Percentiles rank a stretch among this genome's conserved stretches.
Conservation (phyloP, 768 basidiomycete species). For the Trametes punicea region DNA sequence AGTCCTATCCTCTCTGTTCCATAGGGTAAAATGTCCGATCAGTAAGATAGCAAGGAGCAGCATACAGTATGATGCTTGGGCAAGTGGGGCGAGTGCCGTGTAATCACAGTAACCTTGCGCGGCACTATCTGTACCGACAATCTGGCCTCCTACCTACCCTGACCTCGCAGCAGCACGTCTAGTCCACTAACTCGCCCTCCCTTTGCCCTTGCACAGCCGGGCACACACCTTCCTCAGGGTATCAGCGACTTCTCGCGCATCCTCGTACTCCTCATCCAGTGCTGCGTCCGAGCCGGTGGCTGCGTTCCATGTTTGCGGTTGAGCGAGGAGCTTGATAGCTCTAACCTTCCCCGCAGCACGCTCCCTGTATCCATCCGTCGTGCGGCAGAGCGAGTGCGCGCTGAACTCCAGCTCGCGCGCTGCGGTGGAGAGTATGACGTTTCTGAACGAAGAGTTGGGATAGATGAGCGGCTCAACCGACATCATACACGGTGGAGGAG, state of each 20-base stretch:
- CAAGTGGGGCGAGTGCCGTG: no score
- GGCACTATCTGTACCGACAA: no score
- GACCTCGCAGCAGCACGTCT: no score
- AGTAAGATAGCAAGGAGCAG: no score
- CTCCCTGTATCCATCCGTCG: slow-evolving; percentile 45
- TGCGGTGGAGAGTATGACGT: slow-evolving; percentile 37
- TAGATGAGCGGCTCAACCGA: background rate
- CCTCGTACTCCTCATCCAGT: slow-evolving; percentile 36
- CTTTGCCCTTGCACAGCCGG: background rate
- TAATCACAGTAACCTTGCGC: no score
- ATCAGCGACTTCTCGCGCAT: slow-evolving; percentile 35
- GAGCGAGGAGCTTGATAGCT: slow-evolving; percentile 35
- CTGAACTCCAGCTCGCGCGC: slow-evolving; percentile 49
- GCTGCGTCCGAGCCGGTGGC: slow-evolving; percentile 17
- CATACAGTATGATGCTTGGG: no score
- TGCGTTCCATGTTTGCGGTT: slow-evolving; percentile 25
- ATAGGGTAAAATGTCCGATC: no score
- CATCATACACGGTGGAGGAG: background rate
- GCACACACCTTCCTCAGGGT: slow-evolving; percentile 4
- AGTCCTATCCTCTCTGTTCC: no score
- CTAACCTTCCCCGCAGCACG: slow-evolving; percentile 34
- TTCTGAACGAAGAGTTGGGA: slow-evolving; percentile 30
- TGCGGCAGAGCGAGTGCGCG: slow-evolving; percentile 48
- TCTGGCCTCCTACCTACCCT: no score
- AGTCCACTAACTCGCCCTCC: background rate